phyloP scores from a whole-genome alignment of 331 rosid species.

The Malus hybrid region DNA sequence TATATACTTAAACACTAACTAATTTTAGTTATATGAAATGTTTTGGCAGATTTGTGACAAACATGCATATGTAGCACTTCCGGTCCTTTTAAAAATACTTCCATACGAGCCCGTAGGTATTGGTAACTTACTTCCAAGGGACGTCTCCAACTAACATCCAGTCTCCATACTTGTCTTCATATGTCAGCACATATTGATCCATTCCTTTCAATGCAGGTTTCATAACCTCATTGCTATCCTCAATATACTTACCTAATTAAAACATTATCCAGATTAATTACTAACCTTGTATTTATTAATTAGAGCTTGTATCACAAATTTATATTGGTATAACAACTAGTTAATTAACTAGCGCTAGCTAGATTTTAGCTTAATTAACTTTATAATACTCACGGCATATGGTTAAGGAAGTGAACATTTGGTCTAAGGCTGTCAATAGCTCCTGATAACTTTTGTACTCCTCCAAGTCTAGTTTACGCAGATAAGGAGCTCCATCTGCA shows the following conservation, averaged over 20 bases:
- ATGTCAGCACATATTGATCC: conserved; percentile 15
- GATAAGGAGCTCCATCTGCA: conserved; percentile 24
- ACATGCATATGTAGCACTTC: background rate
- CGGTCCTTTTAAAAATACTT: too few relatives aligned
- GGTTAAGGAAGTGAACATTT: conserved; percentile 15
- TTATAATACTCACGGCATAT: background rate
- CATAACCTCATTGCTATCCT: background rate
- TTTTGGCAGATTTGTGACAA: too few relatives aligned
- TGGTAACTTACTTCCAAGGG: conserved; percentile 30
- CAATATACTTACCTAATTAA: background rate
- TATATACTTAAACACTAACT: too few relatives aligned
- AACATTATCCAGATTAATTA: background rate
- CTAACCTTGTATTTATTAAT: background rate
- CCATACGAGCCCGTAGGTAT: too few relatives aligned
- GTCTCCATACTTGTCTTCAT: conserved; percentile 28
- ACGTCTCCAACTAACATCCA: conserved; percentile 41
- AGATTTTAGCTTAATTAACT: too few relatives aligned
- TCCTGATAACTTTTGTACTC: conserved; percentile 8
- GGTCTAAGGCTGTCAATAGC: conserved; percentile 14
- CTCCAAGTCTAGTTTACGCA: conserved; percentile 23
- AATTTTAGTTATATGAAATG: too few relatives aligned
- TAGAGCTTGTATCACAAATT: too few relatives aligned
- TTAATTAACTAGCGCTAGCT: too few relatives aligned
- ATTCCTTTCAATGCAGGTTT: conserved; percentile 17
- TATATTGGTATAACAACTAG: background rate